Conservation (phyloP, 192 early-diverging fungal genomes). For the Backusella australiensis region DNA sequence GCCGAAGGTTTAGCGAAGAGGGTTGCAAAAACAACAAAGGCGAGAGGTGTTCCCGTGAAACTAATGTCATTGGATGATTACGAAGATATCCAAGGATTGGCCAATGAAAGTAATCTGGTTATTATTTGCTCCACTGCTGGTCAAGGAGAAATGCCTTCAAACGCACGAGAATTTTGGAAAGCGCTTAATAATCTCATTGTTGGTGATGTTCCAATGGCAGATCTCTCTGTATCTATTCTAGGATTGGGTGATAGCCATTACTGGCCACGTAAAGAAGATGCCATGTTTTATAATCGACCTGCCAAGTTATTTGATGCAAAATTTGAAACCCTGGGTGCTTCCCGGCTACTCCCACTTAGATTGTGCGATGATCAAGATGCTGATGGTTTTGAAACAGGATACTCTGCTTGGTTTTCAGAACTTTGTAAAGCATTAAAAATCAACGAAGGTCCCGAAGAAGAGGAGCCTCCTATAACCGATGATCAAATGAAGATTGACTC, state of each 20-base stretch:
- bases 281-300: conserved; percentile 87
- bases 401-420: conserved; percentile 67
- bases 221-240: conserved; percentile 76
- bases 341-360: conserved; percentile 60
- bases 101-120: conserved; percentile 73
- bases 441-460: conserved; percentile 45
- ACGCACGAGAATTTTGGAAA: conserved; percentile 87
- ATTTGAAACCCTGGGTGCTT: conserved; percentile 72
- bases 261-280: conserved; percentile 91
- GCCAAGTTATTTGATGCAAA: conserved; percentile 84
- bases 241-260: conserved; percentile 93
- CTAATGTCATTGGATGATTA: conserved; percentile 80
- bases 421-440: conserved; percentile 82
- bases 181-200: conserved; percentile 55
- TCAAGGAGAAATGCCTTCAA: conserved; percentile 94
- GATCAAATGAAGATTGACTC: conserved; percentile 90
- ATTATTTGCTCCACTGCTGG: conserved; percentile 85
- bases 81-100: conserved; percentile 70
- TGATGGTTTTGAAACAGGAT: conserved; percentile 87
- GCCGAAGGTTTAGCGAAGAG: conserved; percentile 80
- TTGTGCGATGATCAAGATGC: conserved; percentile 91
- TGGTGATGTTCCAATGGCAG: conserved; percentile 56
- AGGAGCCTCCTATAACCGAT: conserved; percentile 70
- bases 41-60: conserved; percentile 73
- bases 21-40: conserved; percentile 74